These are phyloP conservation scores for Pestalotiopsis sp. DNA, from an alignment of 2,329 filamentous ascomycete genomes.

Conservation along the genomic window DNA sequence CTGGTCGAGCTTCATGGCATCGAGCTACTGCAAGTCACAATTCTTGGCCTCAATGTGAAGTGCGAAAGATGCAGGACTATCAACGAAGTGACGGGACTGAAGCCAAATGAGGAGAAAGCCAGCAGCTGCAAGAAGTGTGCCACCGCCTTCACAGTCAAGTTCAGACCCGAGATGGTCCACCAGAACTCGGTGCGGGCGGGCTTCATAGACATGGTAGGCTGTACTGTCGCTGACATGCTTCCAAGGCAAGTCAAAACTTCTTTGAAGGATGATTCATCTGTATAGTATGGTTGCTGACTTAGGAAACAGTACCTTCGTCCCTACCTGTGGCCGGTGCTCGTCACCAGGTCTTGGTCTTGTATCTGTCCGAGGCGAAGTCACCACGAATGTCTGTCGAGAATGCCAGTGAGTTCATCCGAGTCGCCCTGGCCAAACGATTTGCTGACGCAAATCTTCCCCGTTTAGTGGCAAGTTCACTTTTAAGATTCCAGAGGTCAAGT, in stretches of 20 bases:
- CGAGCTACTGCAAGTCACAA: constrained; percentile 69
- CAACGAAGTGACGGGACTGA: constrained; percentile 68
- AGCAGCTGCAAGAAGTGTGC: constrained; percentile 61
- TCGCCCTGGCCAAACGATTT: neutral
- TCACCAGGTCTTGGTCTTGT: constrained; percentile 67
- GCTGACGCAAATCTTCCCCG: neutral
- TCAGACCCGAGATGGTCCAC: constrained; percentile 71
- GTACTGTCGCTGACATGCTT: constrained; percentile 73
- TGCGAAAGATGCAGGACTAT: constrained; percentile 77
- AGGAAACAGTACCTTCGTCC: constrained; percentile 66
- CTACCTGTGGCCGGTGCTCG: constrained; percentile 77
- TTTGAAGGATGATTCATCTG: neutral
- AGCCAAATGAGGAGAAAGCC: constrained; percentile 51
- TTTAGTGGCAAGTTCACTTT: constrained; percentile 73
- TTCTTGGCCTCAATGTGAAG: constrained; percentile 70
- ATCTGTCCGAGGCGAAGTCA: constrained; percentile 71
- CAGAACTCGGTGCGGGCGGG: constrained; percentile 72
- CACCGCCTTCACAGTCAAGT: constrained; percentile 51
- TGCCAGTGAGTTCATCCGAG: constrained; percentile 56
- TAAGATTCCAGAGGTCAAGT: constrained; percentile 75
- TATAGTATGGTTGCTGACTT: neutral
- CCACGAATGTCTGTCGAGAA: constrained; percentile 73
- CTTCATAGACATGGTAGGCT: constrained; percentile 75
- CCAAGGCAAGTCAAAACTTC: constrained; percentile 51
- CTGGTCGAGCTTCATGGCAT: constrained; percentile 75